Percentiles rank a stretch among this genome's conserved stretches.
phyloP scores from a whole-genome alignment of 768 basidiomycete species.

The Leccinum boreale region DNA sequence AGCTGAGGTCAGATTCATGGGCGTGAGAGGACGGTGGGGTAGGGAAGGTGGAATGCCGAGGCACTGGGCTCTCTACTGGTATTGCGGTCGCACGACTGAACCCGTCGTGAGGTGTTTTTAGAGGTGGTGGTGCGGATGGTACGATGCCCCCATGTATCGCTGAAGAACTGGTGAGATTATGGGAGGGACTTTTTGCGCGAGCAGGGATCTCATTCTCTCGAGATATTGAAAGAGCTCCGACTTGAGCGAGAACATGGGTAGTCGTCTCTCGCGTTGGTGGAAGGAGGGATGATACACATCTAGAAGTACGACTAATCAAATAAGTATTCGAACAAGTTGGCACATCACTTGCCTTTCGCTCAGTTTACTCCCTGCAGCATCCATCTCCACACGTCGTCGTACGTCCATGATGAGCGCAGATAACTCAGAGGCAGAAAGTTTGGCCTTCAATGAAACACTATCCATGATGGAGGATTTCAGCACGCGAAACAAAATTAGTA shows the following conservation, averaged over 20 bases:
- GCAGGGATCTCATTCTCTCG: background rate
- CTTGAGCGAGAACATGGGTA: constrained; percentile 65
- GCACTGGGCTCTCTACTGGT: constrained; percentile 11
- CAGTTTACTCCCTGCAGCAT: constrained; percentile 39
- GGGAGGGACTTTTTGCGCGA: background rate
- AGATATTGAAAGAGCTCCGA: constrained; percentile 39
- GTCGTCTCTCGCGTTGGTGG: constrained; percentile 72
- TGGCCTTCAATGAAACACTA: constrained; percentile 82
- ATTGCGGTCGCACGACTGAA: constrained; percentile 15
- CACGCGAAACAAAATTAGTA: background rate
- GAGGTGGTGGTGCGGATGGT: background rate
- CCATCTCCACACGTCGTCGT: constrained; percentile 71
- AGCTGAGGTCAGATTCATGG: constrained; percentile 17
- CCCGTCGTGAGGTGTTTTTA: background rate
- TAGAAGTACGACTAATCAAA: constrained; percentile 1
- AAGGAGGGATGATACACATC: constrained; percentile 68
- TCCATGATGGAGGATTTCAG: constrained; percentile 10
- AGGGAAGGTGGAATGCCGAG: constrained; percentile 15
- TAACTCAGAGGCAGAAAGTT: constrained; percentile 67
- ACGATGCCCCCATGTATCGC: background rate
- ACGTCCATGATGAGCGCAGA: constrained; percentile 69
- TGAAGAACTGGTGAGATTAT: background rate
- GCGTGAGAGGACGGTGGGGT: constrained; percentile 18
- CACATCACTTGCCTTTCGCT: constrained; percentile 13
- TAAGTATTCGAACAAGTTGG: background rate